Evolutionary conservation across 2,329 filamentous ascomycete species (phyloP), one percentile per base, ranked within the genome.

Genomic region (Colletotrichum cuscutae): DNA sequence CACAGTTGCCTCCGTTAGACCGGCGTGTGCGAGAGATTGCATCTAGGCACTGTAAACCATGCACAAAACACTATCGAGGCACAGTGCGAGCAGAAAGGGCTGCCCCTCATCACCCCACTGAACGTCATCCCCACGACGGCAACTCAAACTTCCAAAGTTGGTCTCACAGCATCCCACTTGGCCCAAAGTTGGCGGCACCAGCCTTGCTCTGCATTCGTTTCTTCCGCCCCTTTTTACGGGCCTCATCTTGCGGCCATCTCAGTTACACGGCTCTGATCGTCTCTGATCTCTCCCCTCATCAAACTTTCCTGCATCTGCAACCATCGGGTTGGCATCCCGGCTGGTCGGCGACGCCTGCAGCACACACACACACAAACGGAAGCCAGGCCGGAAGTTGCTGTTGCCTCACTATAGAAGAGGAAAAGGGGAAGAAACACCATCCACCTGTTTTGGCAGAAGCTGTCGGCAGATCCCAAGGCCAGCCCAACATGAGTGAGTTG

Each of bases 401-500:
- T 15, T 42, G 6, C 37, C 37, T 42, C 5, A 42, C n/a, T 22
- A 42, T 1, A 24, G 12, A n/a, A 42, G 37, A 42, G 37, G 15
- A 2, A 42, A 13, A 42, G 37, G 35, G 13, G 19, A 26, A 28
- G 37, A 19, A 22, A 52, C 42, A 24, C 28, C 60, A 19, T 22
- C 42, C 37, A 42, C 13, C 37, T 42, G 12, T 52, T 52, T 13
- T 46, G 26, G 15, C 42, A 22, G 60, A 11, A 15, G 37, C 37
- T 42, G 1, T 42, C n/a, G 4, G 12, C 24, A 22, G 37, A 53
- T 5, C 2, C 22, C 22, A 35, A 30, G 37, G 37, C 37, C 35
- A 28, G 42, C 12, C 19, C 79, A 82, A 63, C 74, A 97, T 97
- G 94, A 96, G 94, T 81, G 92, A 95, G 78, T 88, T 96, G 72